Percentiles rank a stretch among this genome's conserved stretches.
Conservation (phyloP, 1,284 basidiomycete genomes). For the Apiotrichum montevideense region DNA sequence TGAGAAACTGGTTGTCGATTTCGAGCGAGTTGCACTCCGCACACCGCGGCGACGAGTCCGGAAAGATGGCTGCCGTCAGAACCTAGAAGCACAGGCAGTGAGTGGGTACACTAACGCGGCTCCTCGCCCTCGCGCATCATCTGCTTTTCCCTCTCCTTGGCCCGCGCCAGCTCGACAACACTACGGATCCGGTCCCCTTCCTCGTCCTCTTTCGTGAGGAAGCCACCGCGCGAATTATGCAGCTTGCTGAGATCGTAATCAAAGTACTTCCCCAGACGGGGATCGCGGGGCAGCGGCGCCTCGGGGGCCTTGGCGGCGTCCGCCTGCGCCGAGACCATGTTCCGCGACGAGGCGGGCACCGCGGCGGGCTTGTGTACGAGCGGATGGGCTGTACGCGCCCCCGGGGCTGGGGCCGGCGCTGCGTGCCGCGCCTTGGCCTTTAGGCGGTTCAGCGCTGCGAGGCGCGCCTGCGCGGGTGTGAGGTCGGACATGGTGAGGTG, state of each 20-base stretch:
- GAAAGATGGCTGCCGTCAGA: constrained; percentile 45
- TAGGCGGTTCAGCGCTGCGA: constrained; percentile 45
- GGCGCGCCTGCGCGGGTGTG: constrained; percentile 37
- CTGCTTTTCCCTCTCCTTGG: constrained; percentile 62
- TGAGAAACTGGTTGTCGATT: constrained; percentile 72
- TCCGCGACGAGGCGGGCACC: constrained; percentile 32
- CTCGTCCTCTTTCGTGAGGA: constrained; percentile 56
- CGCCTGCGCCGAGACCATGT: constrained; percentile 37
- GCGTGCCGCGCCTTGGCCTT: constrained; percentile 41
- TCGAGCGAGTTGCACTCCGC: constrained; percentile 73
- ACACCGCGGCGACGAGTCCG: constrained; percentile 70
- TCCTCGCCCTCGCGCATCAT: constrained; percentile 69
- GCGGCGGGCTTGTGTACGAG: constrained; percentile 29
- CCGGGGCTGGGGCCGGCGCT: constrained; percentile 6
- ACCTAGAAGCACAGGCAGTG: too few relatives aligned
- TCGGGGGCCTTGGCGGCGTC: constrained; percentile 12
- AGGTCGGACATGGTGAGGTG: constrained; percentile 15
- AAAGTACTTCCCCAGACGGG: constrained; percentile 62
- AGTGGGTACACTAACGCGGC: constrained; percentile 47
- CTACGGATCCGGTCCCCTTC: constrained; percentile 50
- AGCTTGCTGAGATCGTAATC: constrained; percentile 94
- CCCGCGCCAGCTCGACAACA: constrained; percentile 65
- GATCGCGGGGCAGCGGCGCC: constrained; percentile 39
- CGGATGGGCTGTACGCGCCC: not conserved
- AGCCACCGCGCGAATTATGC: constrained; percentile 90